Conservation (phyloP, 306 rosid species). For the Gastrolobium villosum region DNA sequence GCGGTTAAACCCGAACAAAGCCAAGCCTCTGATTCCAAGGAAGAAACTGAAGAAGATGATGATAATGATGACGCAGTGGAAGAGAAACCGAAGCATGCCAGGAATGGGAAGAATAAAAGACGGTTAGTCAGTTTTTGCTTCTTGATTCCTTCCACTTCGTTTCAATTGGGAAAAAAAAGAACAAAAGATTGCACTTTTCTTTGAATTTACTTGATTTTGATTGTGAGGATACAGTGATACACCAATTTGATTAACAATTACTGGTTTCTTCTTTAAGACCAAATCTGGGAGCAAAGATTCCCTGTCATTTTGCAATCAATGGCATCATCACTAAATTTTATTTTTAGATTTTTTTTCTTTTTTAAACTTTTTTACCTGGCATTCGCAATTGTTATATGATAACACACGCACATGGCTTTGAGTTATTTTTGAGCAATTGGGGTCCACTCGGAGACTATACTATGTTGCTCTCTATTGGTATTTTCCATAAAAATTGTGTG, state of each 20-base stretch:
- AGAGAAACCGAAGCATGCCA: conserved; percentile 46
- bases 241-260: conserved; percentile 33
- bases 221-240: background rate
- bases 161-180: background rate
- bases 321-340: conserved; percentile 18
- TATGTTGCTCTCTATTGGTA: conserved; percentile 23
- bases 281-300: conserved; percentile 27
- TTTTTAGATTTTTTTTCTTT: background rate
- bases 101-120: conserved; percentile 55
- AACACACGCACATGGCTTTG: conserved; percentile 43
- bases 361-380: conserved; percentile 24
- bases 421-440: conserved; percentile 40
- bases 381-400: conserved; percentile 35
- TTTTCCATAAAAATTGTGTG: conserved; percentile 46
- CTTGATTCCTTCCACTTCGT: background rate
- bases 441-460: conserved; percentile 43
- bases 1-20: conserved; percentile 48
- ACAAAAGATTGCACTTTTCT: conserved; percentile 19
- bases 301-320: conserved; percentile 38
- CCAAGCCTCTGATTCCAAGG: conserved; percentile 49
- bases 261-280: conserved; percentile 18
- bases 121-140: conserved; percentile 57
- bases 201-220: conserved; percentile 24
- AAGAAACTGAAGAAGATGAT: conserved; percentile 43
- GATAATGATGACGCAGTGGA: conserved; percentile 34